These are phyloP conservation scores for Solanum aculeatissimum DNA, from an alignment of 305 asterid genomes.

Conservation along the genomic window DNA sequence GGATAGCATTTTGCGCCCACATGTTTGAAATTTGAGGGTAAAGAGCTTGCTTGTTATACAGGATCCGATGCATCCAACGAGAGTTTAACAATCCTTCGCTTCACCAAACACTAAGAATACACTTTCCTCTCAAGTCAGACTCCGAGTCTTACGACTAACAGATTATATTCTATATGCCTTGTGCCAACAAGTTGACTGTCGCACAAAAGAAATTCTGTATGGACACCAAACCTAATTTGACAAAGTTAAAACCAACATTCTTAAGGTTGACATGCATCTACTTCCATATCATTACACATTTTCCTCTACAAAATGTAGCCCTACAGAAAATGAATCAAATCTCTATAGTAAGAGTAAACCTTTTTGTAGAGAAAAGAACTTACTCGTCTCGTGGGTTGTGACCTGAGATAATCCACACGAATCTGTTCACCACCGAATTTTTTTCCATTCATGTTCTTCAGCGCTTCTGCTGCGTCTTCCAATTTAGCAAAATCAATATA, in stretches of 20 bases:
- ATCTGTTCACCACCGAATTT: constrained; percentile 57
- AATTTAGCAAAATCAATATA: constrained; percentile 59
- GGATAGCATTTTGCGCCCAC: no score
- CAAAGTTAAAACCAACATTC: neutral
- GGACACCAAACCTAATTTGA: neutral
- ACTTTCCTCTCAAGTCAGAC: neutral
- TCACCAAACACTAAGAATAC: neutral
- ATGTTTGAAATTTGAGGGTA: no score
- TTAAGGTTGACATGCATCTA: neutral
- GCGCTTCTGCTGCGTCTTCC: constrained; percentile 85
- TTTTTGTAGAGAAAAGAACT: constrained; percentile 19
- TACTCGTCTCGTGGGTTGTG: constrained; percentile 80
- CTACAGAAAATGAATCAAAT: neutral
- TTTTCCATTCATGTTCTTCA: constrained; percentile 70
- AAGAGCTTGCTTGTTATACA: no score
- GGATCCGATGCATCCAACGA: no score
- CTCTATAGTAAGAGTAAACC: neutral
- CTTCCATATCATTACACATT: neutral
- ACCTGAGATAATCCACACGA: constrained; percentile 93
- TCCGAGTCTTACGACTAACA: neutral
- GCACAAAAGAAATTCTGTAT: neutral
- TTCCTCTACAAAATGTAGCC: neutral
- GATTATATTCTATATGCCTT: neutral
- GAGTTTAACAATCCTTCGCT: neutral
- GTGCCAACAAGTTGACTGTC: neutral